Percentiles rank a stretch among this genome's conserved stretches.
phyloP scores from a whole-genome alignment of 139 green algal genomes.

The Zygnema cylindricum region DNA sequence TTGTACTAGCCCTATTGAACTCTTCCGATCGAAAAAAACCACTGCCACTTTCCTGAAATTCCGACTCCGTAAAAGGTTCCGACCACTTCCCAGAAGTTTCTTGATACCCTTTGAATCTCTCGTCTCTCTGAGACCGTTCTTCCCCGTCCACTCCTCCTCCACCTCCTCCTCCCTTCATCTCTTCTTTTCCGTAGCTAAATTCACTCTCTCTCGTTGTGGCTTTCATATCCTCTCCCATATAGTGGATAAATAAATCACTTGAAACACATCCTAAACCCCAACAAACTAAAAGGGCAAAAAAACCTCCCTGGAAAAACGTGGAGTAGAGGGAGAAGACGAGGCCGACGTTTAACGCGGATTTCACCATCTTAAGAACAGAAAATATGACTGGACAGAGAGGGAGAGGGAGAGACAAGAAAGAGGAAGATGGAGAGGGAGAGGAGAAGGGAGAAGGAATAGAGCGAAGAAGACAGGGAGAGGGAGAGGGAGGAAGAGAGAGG shows the following conservation, averaged over 20 bases:
- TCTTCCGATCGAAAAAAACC: not conserved
- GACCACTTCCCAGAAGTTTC: not conserved
- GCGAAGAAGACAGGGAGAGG: no score
- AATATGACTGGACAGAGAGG: not conserved
- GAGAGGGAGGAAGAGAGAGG: no score
- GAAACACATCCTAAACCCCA: constrained; percentile 1
- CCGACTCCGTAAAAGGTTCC: not conserved
- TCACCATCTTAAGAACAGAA: constrained; percentile 30
- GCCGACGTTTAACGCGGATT: constrained; percentile 72
- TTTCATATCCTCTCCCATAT: not conserved
- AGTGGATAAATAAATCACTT: constrained; percentile 18
- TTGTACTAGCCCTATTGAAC: not conserved
- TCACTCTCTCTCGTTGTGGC: no score
- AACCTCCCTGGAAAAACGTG: constrained; percentile 69
- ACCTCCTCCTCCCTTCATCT: not conserved
- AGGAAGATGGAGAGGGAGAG: not conserved
- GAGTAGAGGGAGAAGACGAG: constrained; percentile 72
- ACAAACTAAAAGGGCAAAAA: constrained; percentile 67
- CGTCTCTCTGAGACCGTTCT: not conserved
- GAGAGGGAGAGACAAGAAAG: not conserved
- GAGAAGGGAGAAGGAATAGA: not conserved
- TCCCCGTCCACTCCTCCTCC: not conserved
- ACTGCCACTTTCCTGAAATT: not conserved
- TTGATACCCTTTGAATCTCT: not conserved
- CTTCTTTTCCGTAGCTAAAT: not conserved